phyloP scores from a whole-genome alignment of 2,329 filamentous ascomycete genomes.

The Tolypocladium endophyticum region DNA sequence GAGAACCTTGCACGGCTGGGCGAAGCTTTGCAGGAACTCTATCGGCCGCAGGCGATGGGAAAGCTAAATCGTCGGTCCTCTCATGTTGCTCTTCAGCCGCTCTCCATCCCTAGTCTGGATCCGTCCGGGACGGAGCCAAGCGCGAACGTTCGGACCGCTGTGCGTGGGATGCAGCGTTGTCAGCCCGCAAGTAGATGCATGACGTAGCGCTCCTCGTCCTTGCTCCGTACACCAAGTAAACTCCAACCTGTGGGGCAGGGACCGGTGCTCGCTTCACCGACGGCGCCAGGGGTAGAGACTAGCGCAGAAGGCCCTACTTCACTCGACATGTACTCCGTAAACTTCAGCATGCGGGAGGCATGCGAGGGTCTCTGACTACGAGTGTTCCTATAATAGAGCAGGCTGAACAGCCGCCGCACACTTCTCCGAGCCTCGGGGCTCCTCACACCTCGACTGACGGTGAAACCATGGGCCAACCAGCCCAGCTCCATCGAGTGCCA shows the following conservation, averaged over 20 bases:
- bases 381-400: too few relatives aligned
- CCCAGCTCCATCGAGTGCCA: conserved; percentile 31
- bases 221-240: too few relatives aligned
- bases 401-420: not conserved
- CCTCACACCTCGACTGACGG: not conserved
- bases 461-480: conserved; percentile 3
- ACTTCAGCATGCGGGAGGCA: not conserved
- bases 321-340: not conserved
- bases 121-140: not conserved
- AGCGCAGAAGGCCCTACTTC: not conserved
- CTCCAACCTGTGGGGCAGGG: not conserved
- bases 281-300: not conserved
- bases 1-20: not conserved
- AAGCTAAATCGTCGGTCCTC: not conserved
- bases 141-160: not conserved
- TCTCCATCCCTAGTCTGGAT: not conserved
- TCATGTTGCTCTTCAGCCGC: not conserved
- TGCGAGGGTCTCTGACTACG: not conserved
- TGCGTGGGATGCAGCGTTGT: not conserved
- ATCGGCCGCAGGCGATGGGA: not conserved
- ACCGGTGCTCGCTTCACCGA: not conserved
- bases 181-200: not conserved
- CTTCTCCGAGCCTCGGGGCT: not conserved
- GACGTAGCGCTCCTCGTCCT: not conserved
- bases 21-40: not conserved